Evolutionary conservation across 2,329 filamentous ascomycete species (phyloP), one percentile per base, ranked within the genome.

Genomic region (Aspergillus luchuensis): DNA sequence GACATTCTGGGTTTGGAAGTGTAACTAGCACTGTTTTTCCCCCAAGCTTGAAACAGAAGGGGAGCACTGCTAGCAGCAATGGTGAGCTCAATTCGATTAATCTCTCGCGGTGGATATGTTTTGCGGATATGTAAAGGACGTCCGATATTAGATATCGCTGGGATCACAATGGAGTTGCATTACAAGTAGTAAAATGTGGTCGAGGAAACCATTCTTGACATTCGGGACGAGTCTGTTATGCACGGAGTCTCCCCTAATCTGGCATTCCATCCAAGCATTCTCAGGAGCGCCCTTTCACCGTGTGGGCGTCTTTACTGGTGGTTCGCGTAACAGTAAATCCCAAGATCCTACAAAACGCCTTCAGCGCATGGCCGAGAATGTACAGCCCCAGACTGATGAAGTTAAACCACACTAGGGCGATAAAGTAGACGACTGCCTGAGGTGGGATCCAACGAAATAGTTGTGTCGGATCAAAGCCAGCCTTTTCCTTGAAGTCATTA

Each of bases 371-470:
- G 5, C 64, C 43, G 15, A 66, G 25, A 17, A 67, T 41, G 56
- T 68, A 67, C 36, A 66, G 15, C 13, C 57, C 60, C 41, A 67
- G 21, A 17, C 45, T 50, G 5, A 45, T 49, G 56, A 66, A 53
- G 21, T 65, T 66, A 4, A 51, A 8, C 66, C 66, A 68, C 10
- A 64, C 10, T 3, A 60, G 11, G 3, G 28, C 28, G 13, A 59
- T 60, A 38, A 62, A 50, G 43, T 56, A 67, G 30, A 66, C 6
- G n/a, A 67, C 19, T 3, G 47, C 21, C 17, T 47, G 51, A 1
- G 62, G 60, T 3, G 66, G 60, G 33, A 68, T 62, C 47, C 38
- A 36, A 5, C 58, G 59, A 23, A 67, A 47, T 6, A 66, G 28
- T 56, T 47, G 57, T 8, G 30, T 39, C 13, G 50, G 43, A 6